Base-by-base conservation (phyloP, 345 rosid genomes). In the Garcia nutans region DNA sequence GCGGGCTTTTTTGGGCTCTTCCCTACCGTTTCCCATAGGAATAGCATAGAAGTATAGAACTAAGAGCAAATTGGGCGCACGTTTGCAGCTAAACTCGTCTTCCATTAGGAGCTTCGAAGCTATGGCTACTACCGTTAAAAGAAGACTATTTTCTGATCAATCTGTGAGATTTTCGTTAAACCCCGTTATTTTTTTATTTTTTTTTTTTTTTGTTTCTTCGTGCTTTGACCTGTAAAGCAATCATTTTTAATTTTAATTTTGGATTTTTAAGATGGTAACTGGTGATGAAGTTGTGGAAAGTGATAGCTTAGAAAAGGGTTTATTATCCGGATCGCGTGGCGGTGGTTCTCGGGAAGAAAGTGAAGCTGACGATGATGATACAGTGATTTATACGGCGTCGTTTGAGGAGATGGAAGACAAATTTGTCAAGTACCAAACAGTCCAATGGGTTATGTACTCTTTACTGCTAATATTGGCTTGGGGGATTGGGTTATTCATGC, bases 401-500 rank as follows among this genome's bases (percentile, higher is more conserved):
- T 88, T 90, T 41, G 76, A 37, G 37, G 92, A 87, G 47, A 86
- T 79, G 82, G 92, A 88, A 59, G 92, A 88, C 22, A 75, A 80
- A 65, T 90, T 83, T 67, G 81, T 88, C 19, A 84, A 87, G 73
- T 77, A 85, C 68, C 91, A 85, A 60, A 88, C 92, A 5, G 84
- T 82, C 28, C 88, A 77, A 33, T 90, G 94, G 92, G 83, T 87
- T 65, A 75, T 86, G 15, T 87, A 84, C 75, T 90, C 94, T 20
- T 74, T 90, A 89, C 85, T 82, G 67, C 68, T 90, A 8, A 41
- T 86, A 16, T 57, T 88, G 80, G 94, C 88, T 76, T 90, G 88
- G 89, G 92, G 92, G 5, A 81, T 90, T 66, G 94, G 94, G 2
- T 70, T 90, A 52, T 78, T 90, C 86, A 90, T 90, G 94, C 81